Evolutionary conservation across 352 stramenopile species (phyloP).

Genomic region (Phytophthora sp.): DNA sequence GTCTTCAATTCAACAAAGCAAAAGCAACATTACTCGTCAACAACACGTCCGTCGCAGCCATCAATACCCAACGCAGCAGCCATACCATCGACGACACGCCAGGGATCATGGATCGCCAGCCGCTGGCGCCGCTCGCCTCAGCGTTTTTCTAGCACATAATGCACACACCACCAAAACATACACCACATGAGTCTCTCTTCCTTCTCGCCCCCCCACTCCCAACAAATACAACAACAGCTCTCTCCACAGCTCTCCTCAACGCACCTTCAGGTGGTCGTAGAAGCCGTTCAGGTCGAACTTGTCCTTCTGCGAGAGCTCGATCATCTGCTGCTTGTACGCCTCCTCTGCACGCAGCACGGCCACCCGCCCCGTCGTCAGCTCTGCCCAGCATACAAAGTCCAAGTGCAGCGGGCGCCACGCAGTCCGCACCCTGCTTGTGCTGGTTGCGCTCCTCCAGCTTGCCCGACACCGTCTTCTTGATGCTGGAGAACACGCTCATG

Average conservation of each 20-base stretch:
- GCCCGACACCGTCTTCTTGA: slow-evolving; percentile 72
- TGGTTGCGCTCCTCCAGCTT: slow-evolving; percentile 87
- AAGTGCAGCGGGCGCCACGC: too few species aligned
- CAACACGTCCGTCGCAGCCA: neutral
- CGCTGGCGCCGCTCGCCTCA: slow-evolving; percentile 69
- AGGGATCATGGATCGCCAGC: slow-evolving; percentile 83
- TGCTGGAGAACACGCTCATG: slow-evolving; percentile 77
- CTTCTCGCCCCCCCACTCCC: neutral
- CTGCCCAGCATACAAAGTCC: neutral
- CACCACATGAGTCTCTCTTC: neutral
- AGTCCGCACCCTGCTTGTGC: slow-evolving; percentile 73
- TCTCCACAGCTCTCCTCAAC: neutral
- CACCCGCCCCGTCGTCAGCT: neutral
- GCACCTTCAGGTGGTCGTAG: slow-evolving; percentile 72
- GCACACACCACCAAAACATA: neutral
- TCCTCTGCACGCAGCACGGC: slow-evolving; percentile 41
- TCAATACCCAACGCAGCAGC: neutral
- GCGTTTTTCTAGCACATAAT: slow-evolving; percentile 75
- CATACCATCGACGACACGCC: slow-evolving; percentile 78
- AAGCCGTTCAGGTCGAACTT: slow-evolving; percentile 81
- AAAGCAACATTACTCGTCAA: neutral
- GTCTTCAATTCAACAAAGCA: slow-evolving; percentile 43
- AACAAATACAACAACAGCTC: neutral
- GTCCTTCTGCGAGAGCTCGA: slow-evolving; percentile 65
- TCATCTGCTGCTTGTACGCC: slow-evolving; percentile 79